Percentiles rank a stretch among this genome's conserved stretches.
Conservation (phyloP, 495 filamentous ascomycete species). For the Penicillium nucicola region DNA sequence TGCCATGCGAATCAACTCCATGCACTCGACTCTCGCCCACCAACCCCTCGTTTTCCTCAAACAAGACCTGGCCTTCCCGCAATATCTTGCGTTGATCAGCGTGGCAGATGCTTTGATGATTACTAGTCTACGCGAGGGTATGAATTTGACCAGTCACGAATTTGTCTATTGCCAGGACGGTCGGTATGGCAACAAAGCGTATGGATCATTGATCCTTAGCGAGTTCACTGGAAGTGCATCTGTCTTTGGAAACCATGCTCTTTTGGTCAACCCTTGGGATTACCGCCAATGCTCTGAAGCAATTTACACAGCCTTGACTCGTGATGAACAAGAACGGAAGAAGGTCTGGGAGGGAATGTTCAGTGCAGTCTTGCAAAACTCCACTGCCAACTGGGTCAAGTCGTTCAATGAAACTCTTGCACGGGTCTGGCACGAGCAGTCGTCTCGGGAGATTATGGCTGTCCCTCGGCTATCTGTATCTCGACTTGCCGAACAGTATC, state of each 20-base stretch:
- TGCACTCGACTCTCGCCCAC: conserved; percentile 81
- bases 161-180: conserved; percentile 92
- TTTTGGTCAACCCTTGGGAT: conserved; percentile 92
- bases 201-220: conserved; percentile 83
- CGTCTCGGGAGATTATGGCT: conserved; percentile 73
- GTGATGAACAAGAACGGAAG: conserved; percentile 67
- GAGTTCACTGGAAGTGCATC: conserved; percentile 92
- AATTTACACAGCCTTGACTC: conserved; percentile 75
- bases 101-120: conserved; percentile 91
- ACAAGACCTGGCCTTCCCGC: conserved; percentile 85
- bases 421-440: conserved; percentile 76
- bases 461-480: conserved; percentile 76
- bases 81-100: conserved; percentile 84
- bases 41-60: conserved; percentile 91
- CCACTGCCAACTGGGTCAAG: conserved; percentile 77
- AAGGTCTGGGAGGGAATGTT: conserved; percentile 72
- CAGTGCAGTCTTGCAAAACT: conserved; percentile 71
- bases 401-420: conserved; percentile 65
- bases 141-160: conserved; percentile 92
- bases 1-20: conserved; percentile 86
- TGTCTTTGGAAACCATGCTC: conserved; percentile 67
- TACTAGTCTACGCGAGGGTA: conserved; percentile 87
- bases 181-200: conserved; percentile 65
- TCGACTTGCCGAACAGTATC: conserved; percentile 61
- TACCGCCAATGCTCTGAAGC: conserved; percentile 80